These are phyloP conservation scores for Aspergillus sp. DNA, from an alignment of 2,329 filamentous ascomycete species.

Conservation along the genomic window DNA sequence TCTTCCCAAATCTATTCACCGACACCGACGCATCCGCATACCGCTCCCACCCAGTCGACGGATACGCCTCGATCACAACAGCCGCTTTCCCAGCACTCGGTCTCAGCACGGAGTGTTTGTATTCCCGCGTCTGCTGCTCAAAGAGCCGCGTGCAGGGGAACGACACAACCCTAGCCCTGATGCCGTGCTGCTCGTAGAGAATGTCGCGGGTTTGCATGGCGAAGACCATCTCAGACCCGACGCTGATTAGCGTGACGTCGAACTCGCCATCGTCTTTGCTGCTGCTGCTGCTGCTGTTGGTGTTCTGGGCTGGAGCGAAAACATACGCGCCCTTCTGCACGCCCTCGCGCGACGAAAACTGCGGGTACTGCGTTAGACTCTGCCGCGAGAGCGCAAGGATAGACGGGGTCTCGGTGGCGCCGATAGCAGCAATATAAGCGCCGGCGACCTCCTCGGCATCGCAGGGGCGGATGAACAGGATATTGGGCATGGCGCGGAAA, in stretches of 20 bases:
- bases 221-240: constrained; percentile 49
- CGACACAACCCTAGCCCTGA: constrained; percentile 42
- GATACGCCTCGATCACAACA: constrained; percentile 51
- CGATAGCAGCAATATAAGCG: constrained; percentile 10
- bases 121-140: constrained; percentile 44
- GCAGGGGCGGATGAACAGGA: constrained; percentile 10
- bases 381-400: neutral
- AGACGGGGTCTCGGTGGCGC: constrained; percentile 9
- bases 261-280: constrained; percentile 27
- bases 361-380: constrained; percentile 13
- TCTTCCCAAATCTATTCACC: constrained; percentile 47
- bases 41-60: constrained; percentile 50
- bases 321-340: constrained; percentile 44
- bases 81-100: constrained; percentile 34
- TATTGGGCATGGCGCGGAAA: constrained; percentile 16
- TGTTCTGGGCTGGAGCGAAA: constrained; percentile 12
- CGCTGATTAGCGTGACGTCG: constrained; percentile 48
- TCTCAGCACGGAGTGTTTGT: constrained; percentile 42
- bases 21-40: constrained; percentile 50
- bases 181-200: constrained; percentile 24
- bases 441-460: constrained; percentile 13
- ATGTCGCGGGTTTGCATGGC: constrained; percentile 44
- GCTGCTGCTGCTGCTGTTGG: too few relatives aligned
- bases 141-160: constrained; percentile 52
- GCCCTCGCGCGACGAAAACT: constrained; percentile 38